Evolutionary conservation across 2,329 filamentous ascomycete genomes (phyloP).

Genomic region (Ascomycota sp.): DNA sequence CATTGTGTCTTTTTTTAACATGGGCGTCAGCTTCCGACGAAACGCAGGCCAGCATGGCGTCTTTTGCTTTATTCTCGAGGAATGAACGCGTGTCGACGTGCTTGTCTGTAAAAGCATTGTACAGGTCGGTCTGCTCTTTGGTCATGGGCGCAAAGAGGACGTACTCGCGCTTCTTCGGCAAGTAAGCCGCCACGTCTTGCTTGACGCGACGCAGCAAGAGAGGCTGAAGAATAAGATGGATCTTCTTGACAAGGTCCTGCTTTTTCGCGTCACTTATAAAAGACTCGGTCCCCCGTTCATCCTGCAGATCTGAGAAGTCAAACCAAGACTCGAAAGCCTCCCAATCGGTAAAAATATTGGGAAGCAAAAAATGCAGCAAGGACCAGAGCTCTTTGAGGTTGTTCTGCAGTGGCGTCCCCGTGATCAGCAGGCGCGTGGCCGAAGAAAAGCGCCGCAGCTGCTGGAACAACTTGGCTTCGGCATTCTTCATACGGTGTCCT

Average conservation of each 20-base stretch:
- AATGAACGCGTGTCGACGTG: conserved; percentile 45
- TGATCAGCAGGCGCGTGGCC: conserved; percentile 76
- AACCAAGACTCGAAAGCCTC: conserved; percentile 93
- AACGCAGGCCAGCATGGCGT: conserved; percentile 28
- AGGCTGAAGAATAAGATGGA: conserved; percentile 82
- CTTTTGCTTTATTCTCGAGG: conserved; percentile 55
- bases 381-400: conserved; percentile 92
- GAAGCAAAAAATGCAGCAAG: conserved; percentile 74
- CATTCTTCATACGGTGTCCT: conserved; percentile 90
- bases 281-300: conserved; percentile 56
- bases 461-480: conserved; percentile 76
- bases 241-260: conserved; percentile 37
- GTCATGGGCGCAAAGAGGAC: conserved; percentile 86
- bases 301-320: conserved; percentile 78
- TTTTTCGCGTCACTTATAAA: conserved; percentile 55
- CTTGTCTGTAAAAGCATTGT: conserved; percentile 40
- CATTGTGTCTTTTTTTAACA: conserved; percentile 2
- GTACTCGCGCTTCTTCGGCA: conserved; percentile 95
- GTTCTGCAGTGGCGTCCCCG: conserved; percentile 85
- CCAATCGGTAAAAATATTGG: conserved; percentile 78
- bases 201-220: conserved; percentile 76
- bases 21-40: conserved; percentile 2
- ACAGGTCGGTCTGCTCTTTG: conserved; percentile 72
- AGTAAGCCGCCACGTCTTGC: conserved; percentile 67
- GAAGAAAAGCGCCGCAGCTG: conserved; percentile 76